Conservation (phyloP, 495 filamentous ascomycete genomes). For the Diplogelasinospora grovesii region DNA sequence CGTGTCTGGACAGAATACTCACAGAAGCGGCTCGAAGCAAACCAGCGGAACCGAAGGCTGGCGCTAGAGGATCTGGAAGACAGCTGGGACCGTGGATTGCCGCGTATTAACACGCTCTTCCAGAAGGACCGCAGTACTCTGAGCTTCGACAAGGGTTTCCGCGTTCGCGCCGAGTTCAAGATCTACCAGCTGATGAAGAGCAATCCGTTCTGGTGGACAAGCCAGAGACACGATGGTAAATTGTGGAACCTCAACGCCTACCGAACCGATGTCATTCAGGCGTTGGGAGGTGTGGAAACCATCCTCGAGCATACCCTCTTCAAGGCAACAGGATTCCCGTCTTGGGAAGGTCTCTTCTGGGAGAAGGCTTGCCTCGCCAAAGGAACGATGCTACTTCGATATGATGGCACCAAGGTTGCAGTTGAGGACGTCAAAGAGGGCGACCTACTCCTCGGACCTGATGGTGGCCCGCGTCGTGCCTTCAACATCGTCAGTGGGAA, state of each 20-base stretch:
- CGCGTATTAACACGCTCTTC: slow-evolving; percentile 98
- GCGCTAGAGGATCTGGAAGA: slow-evolving; percentile 97
- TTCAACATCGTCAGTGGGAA: too few species aligned
- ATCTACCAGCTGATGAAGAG: slow-evolving; percentile 99
- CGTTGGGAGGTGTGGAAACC: slow-evolving; percentile 97
- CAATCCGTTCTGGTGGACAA: slow-evolving; percentile 99
- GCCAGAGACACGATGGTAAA: slow-evolving; percentile 95
- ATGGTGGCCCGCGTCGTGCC: too few species aligned
- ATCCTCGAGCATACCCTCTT: slow-evolving; percentile 98
- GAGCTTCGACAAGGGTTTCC: slow-evolving; percentile 98
- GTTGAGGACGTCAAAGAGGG: too few species aligned
- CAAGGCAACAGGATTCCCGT: slow-evolving; percentile 97
- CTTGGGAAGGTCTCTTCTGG: slow-evolving; percentile 99
- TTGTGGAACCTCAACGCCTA: slow-evolving; percentile 99
- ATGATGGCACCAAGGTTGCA: too few species aligned
- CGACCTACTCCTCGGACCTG: too few species aligned
- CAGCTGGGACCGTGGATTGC: slow-evolving; percentile 97
- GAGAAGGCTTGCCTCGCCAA: slow-evolving; percentile 81
- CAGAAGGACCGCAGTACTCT: slow-evolving; percentile 97
- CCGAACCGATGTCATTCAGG: slow-evolving; percentile 96
- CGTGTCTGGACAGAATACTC: slow-evolving; percentile 99
- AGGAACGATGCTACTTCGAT: too few species aligned
- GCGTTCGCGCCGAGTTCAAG: slow-evolving; percentile 94
- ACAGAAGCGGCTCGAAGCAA: slow-evolving; percentile 93
- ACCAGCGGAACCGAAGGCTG: slow-evolving; percentile 92